phyloP scores from a whole-genome alignment of 2,329 filamentous ascomycete genomes.

The Claviceps lovelessii region DNA sequence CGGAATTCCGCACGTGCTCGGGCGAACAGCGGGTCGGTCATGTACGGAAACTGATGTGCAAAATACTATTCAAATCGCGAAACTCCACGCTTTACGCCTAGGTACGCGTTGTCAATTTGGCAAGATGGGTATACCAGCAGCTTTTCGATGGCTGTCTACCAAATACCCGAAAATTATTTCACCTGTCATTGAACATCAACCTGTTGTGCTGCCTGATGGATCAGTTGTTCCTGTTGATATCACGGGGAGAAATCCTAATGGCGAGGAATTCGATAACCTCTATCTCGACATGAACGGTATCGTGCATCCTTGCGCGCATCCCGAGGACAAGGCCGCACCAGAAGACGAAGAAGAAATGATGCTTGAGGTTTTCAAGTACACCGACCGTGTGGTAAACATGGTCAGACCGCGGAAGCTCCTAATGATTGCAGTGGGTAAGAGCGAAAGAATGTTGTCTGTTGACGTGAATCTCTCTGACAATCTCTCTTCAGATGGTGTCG shows the following conservation, averaged over 20 bases:
- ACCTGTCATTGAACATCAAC: slow-evolving; percentile 72
- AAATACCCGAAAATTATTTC: slow-evolving; percentile 98
- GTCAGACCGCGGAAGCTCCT: slow-evolving; percentile 87
- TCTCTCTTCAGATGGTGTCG: slow-evolving; percentile 62
- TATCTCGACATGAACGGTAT: slow-evolving; percentile 99
- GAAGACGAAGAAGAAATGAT: slow-evolving; percentile 98
- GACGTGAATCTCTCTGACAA: slow-evolving; percentile 13
- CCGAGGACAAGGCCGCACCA: slow-evolving; percentile 80
- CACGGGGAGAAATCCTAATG: slow-evolving; percentile 80
- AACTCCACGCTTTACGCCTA: not conserved
- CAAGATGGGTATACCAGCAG: slow-evolving; percentile 79
- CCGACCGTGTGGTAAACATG: slow-evolving; percentile 98
- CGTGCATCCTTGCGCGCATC: slow-evolving; percentile 95
- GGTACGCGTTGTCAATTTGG: not conserved
- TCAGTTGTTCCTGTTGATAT: slow-evolving; percentile 72
- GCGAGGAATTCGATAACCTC: slow-evolving; percentile 93
- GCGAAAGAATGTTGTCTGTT: not conserved
- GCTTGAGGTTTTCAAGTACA: slow-evolving; percentile 95
- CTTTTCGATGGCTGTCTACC: slow-evolving; percentile 91
- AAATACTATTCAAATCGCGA: not conserved
- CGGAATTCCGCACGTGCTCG: too few species aligned
- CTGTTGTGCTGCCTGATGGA: slow-evolving; percentile 67
- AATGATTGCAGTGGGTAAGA: slow-evolving; percentile 88
- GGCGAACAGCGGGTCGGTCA: too few species aligned
- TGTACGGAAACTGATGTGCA: too few species aligned